A percentile compares a stretch with the other conserved stretches of the same genome.
phyloP scores from a whole-genome alignment of 176 grass and related monocot genomes.

The Eleusine coracana region DNA sequence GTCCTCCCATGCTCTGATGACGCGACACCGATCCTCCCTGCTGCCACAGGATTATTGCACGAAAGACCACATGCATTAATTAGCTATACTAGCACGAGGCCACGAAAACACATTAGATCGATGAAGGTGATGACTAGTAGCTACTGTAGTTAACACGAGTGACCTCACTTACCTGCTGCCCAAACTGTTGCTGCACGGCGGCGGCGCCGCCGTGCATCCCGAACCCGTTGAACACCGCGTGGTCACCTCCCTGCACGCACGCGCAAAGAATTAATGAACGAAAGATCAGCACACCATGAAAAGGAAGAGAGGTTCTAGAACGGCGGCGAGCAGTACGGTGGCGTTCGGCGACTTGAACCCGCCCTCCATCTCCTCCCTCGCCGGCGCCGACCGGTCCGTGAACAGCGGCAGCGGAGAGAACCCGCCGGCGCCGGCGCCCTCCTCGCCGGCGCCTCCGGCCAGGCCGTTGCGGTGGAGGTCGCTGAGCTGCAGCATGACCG shows the following conservation, averaged over 20 bases:
- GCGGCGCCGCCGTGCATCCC: conserved; percentile 26
- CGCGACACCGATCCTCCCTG: conserved; percentile 57
- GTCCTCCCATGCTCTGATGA: conserved; percentile 61
- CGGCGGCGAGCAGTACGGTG: conserved; percentile 40
- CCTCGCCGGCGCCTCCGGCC: conserved; percentile 37
- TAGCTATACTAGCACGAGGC: neutral
- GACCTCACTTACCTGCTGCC: conserved; percentile 46
- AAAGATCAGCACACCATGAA: neutral
- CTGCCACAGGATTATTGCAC: conserved; percentile 34
- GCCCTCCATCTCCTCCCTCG: conserved; percentile 66
- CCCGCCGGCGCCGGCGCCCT: conserved; percentile 25
- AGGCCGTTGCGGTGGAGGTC: conserved; percentile 57
- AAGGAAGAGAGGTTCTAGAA: too few relatives aligned
- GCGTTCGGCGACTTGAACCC: conserved; percentile 76
- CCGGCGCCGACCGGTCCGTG: conserved; percentile 47
- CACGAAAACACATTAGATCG: neutral
- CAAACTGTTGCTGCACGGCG: conserved; percentile 42
- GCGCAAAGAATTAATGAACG: neutral
- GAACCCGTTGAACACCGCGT: conserved; percentile 61
- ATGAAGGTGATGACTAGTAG: neutral
- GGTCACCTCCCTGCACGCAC: conserved; percentile 47
- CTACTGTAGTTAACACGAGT: too few relatives aligned
- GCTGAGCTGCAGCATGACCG: conserved; percentile 72
- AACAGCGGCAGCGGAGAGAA: conserved; percentile 66
- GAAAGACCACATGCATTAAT: neutral